These are phyloP conservation scores for Exophiala xenobiotica DNA, from an alignment of 2,329 filamentous ascomycete genomes.

Conservation along the genomic window DNA sequence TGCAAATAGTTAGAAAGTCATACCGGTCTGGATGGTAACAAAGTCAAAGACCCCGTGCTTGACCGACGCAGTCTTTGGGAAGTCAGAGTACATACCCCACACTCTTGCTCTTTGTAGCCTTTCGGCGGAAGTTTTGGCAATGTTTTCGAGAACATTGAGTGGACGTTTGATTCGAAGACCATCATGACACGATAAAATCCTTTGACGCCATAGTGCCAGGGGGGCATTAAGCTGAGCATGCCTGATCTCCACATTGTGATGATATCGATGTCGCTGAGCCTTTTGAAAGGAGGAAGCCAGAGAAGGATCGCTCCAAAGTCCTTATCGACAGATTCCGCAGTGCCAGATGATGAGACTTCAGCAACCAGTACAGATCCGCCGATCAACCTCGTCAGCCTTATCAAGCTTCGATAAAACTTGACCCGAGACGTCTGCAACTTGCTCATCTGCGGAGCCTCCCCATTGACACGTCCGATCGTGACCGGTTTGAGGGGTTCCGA, in stretches of 20 bases:
- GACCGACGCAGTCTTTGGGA: no score
- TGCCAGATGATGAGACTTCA: constrained; percentile 2
- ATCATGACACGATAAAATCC: constrained; percentile 18
- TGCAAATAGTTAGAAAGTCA: no score
- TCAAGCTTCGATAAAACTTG: constrained; percentile 18
- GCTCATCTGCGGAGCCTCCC: constrained; percentile 10
- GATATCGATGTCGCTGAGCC: constrained; percentile 10
- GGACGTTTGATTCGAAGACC: constrained; percentile 20
- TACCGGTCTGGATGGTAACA: no score
- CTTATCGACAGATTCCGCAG: background rate
- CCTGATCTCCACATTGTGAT: constrained; percentile 15
- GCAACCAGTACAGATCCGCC: constrained; percentile 17
- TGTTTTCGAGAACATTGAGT: constrained; percentile 16
- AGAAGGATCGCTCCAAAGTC: constrained; percentile 21
- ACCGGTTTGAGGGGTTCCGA: constrained; percentile 15
- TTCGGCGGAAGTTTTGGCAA: constrained; percentile 11
- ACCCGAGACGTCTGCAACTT: constrained; percentile 15
- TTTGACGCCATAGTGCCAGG: constrained; percentile 20
- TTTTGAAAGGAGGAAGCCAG: constrained; percentile 17
- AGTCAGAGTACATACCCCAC: no score
- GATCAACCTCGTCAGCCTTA: constrained; percentile 12
- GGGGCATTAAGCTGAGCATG: constrained; percentile 12
- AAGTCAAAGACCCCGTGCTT: no score
- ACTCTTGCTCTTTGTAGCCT: constrained; percentile 12
- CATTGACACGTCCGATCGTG: constrained; percentile 4